Base-by-base conservation (phyloP, 106 monocot genomes). In the Xerophyta viscosa region DNA sequence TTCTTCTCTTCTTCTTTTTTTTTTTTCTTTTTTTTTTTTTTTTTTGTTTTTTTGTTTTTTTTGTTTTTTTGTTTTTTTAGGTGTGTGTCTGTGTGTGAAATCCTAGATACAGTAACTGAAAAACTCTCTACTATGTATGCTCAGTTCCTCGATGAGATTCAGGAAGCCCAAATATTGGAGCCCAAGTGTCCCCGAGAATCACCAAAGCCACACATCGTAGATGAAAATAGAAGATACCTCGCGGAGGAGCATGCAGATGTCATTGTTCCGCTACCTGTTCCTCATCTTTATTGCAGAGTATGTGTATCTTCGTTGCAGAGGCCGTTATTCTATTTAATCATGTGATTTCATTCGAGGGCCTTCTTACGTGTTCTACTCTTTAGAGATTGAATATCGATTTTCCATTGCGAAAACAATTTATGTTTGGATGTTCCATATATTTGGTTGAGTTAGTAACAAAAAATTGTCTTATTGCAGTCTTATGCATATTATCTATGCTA, bases 401-500 rank as follows among this genome's bases (percentile, higher is more conserved):
- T n/a, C n/a, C n/a, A n/a, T n/a, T n/a, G n/a, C n/a, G n/a, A n/a
- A n/a, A n/a, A n/a, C n/a, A n/a, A n/a, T n/a, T n/a, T n/a, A n/a
- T 39, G 39, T 12, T 10, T 12, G 39, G 39, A 39, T 39, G 39
- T 15, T 39, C 1, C 6, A 2, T 3, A 39, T n/a, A 39, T 3
- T 39, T 39, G 6, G 15, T 3, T 39, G 39, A 39, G 15, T 12
- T 39, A 7, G 2, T 39, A 39, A 39, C 6, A 7, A 10, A 12
- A 15, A 39, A 39, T 39, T 2, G 15, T 7, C 2, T 37, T 48
- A 6, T 45, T 68, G 53, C 67, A 78, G 78, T 20, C 14, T 39
- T 72, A 72, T 42, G 51, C 21, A 6, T 33, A 78, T 52, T 47
- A 52, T 48, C 41, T 78, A 6, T 39, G 58, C 3, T 63, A 78